Evolutionary conservation across 805 yeast genomes (phyloP).

Genomic region (Wickerhamiella galacta): DNA sequence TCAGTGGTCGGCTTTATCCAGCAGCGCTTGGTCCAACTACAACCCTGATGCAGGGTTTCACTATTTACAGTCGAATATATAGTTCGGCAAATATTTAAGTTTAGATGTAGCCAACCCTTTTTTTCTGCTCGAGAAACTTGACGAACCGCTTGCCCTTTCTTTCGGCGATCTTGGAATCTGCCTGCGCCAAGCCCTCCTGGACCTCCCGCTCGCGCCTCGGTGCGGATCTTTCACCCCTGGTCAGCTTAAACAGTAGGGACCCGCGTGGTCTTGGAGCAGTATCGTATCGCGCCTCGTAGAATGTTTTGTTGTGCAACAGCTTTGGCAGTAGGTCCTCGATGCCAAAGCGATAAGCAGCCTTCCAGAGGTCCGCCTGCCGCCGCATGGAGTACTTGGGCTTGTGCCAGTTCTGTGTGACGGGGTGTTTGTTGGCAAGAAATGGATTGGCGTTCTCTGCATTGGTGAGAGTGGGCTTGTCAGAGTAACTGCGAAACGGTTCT

Average conservation of each 20-base stretch:
- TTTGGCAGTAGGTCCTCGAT: conserved; percentile 61
- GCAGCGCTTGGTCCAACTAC: too few species aligned
- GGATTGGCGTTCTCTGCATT: conserved; percentile 67
- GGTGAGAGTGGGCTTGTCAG: conserved; percentile 46
- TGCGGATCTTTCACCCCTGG: conserved; percentile 54
- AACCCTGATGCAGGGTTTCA: too few species aligned
- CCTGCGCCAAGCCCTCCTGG: conserved; percentile 45
- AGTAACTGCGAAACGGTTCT: conserved; percentile 51
- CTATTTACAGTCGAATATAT: conserved; percentile 4
- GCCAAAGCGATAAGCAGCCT: conserved; percentile 70
- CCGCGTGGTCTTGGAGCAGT: conserved; percentile 60
- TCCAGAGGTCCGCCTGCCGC: conserved; percentile 68
- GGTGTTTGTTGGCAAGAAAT: conserved; percentile 69
- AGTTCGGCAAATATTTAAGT: too few species aligned
- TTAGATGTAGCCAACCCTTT: conserved; percentile 8
- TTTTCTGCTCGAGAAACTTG: conserved; percentile 8
- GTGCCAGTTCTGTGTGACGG: conserved; percentile 62
- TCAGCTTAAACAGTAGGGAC: conserved; percentile 61
- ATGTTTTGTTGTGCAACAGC: conserved; percentile 40
- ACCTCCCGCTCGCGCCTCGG: conserved; percentile 40
- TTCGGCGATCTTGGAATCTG: conserved; percentile 49
- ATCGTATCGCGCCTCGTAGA: conserved; percentile 63
- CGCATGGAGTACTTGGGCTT: conserved; percentile 65
- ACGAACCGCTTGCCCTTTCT: conserved; percentile 37
- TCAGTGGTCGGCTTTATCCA: too few species aligned